A percentile compares a stretch with the other conserved stretches of the same genome.
These are phyloP conservation scores for Coffea canephora DNA, from an alignment of 257 asterid genomes.

Conservation along the genomic window DNA sequence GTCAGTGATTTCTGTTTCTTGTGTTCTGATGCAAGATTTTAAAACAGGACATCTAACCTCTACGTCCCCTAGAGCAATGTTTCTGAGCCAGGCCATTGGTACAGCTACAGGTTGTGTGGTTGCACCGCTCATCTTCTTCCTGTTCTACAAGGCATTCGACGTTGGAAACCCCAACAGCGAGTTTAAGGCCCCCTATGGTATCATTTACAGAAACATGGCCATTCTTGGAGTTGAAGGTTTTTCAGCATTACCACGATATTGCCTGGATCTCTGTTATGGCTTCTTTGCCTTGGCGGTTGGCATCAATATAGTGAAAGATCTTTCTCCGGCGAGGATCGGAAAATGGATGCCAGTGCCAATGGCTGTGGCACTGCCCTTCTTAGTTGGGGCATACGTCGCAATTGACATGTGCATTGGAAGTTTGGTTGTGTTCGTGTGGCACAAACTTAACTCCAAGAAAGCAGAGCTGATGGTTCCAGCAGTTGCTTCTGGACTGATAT, in stretches of 20 bases:
- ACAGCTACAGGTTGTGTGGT: constrained; percentile 65
- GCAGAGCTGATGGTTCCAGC: constrained; percentile 76
- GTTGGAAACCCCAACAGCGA: constrained; percentile 82
- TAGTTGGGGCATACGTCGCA: constrained; percentile 68
- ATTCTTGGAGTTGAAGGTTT: constrained; percentile 81
- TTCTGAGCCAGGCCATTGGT: constrained; percentile 66
- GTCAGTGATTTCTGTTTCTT: constrained; percentile 54
- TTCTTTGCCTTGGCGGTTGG: constrained; percentile 61
- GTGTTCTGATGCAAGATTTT: constrained; percentile 66
- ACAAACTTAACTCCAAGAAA: constrained; percentile 38
- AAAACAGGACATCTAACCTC: constrained; percentile 69
- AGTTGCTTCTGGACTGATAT: constrained; percentile 77
- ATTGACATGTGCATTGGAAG: constrained; percentile 93
- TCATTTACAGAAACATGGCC: constrained; percentile 72
- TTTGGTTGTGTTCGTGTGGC: constrained; percentile 58
- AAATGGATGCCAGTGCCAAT: constrained; percentile 82
- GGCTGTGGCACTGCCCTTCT: constrained; percentile 85
- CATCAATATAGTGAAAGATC: constrained; percentile 53
- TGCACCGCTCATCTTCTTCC: constrained; percentile 55
- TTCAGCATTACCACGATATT: constrained; percentile 73
- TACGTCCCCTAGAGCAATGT: constrained; percentile 68
- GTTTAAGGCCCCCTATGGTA: constrained; percentile 78
- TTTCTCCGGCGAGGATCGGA: constrained; percentile 48
- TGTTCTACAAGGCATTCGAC: constrained; percentile 74
- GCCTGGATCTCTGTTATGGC: constrained; percentile 71